phyloP scores from a whole-genome alignment of 805 yeast species.

The Candida vaughaniae region DNA sequence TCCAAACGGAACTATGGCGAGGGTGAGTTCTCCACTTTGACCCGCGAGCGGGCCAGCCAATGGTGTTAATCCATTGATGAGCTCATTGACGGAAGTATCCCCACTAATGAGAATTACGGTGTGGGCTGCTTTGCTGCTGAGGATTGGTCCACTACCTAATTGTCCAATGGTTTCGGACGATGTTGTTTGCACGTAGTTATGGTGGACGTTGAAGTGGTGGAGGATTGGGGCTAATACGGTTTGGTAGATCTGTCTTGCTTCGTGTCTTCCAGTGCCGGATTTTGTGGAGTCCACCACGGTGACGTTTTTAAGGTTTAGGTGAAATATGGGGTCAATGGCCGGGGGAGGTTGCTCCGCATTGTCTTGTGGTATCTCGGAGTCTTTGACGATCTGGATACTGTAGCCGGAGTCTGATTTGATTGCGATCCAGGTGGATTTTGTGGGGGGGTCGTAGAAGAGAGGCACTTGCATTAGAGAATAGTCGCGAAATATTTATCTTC shows the following conservation, averaged over 20 bases:
- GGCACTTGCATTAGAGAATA: conserved; percentile 7
- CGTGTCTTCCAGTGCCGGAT: conserved; percentile 47
- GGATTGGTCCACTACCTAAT: conserved; percentile 15
- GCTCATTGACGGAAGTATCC: conserved; percentile 80
- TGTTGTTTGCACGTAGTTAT: conserved; percentile 44
- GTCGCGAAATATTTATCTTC: no score
- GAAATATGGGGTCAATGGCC: no score
- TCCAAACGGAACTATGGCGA: conserved; percentile 66
- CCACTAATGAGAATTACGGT: conserved; percentile 73
- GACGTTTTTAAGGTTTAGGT: background rate
- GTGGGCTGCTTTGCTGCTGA: conserved; percentile 4
- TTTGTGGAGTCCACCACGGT: conserved; percentile 47
- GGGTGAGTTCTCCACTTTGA: conserved; percentile 14
- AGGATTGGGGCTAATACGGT: conserved; percentile 50
- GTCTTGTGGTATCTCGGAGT: no score
- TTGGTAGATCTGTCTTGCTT: conserved; percentile 34
- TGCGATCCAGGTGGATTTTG: conserved; percentile 1
- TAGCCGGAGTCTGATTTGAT: conserved; percentile 5
- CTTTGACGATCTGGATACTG: no score
- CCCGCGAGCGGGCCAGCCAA: background rate
- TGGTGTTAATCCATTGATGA: conserved; percentile 51
- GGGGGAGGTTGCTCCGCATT: no score
- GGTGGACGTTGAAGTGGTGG: conserved; percentile 29
- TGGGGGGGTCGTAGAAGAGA: conserved; percentile 1
- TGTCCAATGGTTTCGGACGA: conserved; percentile 36